A percentile compares a stretch with the other conserved stretches of the same genome.
phyloP scores from a whole-genome alignment of 129 eudicot genomes.

The Arctium minus region DNA sequence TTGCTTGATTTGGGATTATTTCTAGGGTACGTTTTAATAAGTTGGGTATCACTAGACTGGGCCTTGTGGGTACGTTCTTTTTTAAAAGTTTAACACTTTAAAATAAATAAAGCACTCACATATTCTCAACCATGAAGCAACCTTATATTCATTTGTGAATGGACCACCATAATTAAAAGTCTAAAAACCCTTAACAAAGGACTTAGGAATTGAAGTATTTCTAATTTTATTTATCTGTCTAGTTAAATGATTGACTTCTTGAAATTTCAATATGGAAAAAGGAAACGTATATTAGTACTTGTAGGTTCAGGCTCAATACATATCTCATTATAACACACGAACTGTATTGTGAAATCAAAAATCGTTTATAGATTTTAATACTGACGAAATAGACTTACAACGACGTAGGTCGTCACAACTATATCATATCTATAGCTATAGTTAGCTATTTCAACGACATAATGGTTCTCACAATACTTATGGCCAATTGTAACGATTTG shows the following conservation, averaged over 20 bases:
- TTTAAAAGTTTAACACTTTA: background rate
- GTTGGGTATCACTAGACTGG: constrained; percentile 1
- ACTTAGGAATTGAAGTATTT: background rate
- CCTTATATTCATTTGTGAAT: background rate
- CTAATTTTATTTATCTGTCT: background rate
- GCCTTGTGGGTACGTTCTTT: background rate
- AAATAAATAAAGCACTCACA: background rate
- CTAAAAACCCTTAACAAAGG: background rate
- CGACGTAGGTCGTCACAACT: background rate
- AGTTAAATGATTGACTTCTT: background rate
- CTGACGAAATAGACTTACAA: background rate
- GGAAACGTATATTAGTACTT: background rate
- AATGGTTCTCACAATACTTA: background rate
- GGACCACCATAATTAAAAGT: constrained; percentile 10
- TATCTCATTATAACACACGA: background rate
- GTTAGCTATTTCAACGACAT: background rate
- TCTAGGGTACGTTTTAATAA: background rate
- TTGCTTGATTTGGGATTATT: background rate
- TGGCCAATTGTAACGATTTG: background rate
- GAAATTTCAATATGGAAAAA: background rate
- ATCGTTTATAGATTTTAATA: background rate
- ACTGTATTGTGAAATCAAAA: background rate
- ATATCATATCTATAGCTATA: background rate
- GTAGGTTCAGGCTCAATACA: background rate
- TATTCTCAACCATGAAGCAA: background rate